Base-by-base conservation (phyloP, 768 basidiomycete species). In the Lactarius vividus region DNA sequence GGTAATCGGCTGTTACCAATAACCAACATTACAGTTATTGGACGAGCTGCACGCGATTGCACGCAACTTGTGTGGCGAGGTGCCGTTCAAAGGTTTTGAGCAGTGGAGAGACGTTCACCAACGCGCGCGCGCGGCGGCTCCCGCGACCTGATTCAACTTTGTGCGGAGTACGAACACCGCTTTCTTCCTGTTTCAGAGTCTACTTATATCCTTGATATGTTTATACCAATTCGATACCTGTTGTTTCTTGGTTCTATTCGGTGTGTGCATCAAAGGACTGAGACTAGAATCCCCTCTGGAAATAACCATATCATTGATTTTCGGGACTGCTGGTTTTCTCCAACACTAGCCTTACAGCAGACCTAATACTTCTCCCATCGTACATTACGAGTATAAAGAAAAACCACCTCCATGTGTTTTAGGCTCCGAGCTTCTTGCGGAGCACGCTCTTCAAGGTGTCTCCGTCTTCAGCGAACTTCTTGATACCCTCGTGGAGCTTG, bases 401-500 rank as follows among this genome's bases (percentile, higher is more conserved):
- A 37, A 16, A 31, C 26, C 35, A 57, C 26, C 28, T 26, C 23
- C n/a, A 44, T 40, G 20, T 18, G n/a, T 40, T 62, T 73, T 66
- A 77, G 46, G 84, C 85, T 46, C 78, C 75, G 63, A 92, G 74
- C 77, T 89, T 91, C 79, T 86, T 70, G 77, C 83, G 87, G 76
- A 99, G 82, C 70, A 92, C 75, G 15, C 79, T 77, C 84, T 96
- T 97, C 80, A 99, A 88, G 3, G 91, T 86, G 75, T 87, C 84
- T 64, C 94, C 94, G 74, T 98, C 97, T 81, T 92, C 94, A 59
- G 94, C 96, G 75, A 99, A 99, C 79, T 96, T 97, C 82, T 88
- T 88, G 83, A 99, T 97, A 73, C 97, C 97, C 81, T 98, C 94
- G 77, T 97, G 94, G 62, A 98, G 83, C 83, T 98, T 98, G 78